Conservation (phyloP, 2,329 filamentous ascomycete genomes). For the Acarospora socialis region DNA sequence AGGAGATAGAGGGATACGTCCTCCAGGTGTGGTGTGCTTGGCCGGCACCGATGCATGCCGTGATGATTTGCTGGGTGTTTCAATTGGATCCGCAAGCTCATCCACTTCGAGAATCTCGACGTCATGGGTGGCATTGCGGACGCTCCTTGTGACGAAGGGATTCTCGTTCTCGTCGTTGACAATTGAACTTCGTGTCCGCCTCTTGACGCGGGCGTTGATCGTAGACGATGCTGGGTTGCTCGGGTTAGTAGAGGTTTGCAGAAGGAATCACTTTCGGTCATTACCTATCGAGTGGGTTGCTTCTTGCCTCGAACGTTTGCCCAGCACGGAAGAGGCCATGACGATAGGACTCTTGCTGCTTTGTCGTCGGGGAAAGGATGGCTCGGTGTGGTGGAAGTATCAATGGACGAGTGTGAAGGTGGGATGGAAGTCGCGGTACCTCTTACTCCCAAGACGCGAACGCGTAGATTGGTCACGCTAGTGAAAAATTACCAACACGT, state of each 20-base stretch:
- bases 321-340: constrained; percentile 23
- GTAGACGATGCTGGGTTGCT: constrained; percentile 13
- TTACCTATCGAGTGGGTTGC: constrained; percentile 21
- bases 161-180: constrained; percentile 57
- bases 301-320: constrained; percentile 33
- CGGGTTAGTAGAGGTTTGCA: constrained; percentile 11
- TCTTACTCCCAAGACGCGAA: too few relatives aligned
- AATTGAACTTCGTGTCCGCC: constrained; percentile 30
- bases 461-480: too few relatives aligned
- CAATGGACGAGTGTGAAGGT: too few relatives aligned
- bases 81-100: constrained; percentile 21
- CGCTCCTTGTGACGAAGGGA: constrained; percentile 31
- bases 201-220: constrained; percentile 27
- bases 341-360: constrained; percentile 8
- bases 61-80: constrained; percentile 16
- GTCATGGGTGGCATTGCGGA: constrained; percentile 22
- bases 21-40: constrained; percentile 33
- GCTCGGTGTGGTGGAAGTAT: too few relatives aligned
- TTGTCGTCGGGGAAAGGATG: too few relatives aligned
- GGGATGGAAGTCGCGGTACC: too few relatives aligned
- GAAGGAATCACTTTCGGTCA: constrained; percentile 26
- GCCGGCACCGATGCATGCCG: constrained; percentile 23
- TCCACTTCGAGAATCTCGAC: constrained; percentile 33
- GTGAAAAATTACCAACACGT: too few relatives aligned
- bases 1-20: constrained; percentile 29